A percentile compares a stretch with the other conserved stretches of the same genome.
These are phyloP conservation scores for Lunularia cruciata DNA, from an alignment of 225 moss, liverwort and hornwort genomes.

Conservation along the genomic window DNA sequence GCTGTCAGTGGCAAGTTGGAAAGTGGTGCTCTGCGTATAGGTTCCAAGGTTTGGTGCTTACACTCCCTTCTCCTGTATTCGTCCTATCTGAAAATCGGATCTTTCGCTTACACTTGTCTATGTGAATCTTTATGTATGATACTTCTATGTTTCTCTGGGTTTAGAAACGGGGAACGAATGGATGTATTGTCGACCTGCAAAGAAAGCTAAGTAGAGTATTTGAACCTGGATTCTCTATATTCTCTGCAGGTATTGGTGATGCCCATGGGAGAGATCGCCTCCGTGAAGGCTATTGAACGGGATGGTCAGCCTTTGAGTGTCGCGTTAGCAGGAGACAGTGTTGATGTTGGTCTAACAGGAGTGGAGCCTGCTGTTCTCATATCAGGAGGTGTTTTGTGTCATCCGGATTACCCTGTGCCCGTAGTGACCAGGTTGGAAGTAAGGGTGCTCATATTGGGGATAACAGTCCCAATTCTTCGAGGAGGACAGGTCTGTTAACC, in stretches of 20 bases:
- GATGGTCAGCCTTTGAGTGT: conserved; percentile 55
- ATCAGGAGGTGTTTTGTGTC: conserved; percentile 82
- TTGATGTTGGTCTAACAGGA: conserved; percentile 85
- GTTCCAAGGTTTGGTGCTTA: conserved; percentile 59
- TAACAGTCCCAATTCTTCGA: conserved; percentile 69
- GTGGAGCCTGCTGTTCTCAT: conserved; percentile 66
- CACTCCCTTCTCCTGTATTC: too few species aligned
- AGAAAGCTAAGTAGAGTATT: neutral
- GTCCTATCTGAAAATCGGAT: too few species aligned
- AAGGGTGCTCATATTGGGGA: conserved; percentile 73
- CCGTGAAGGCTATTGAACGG: conserved; percentile 73
- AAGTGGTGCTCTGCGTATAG: conserved; percentile 78
- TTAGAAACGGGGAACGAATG: neutral
- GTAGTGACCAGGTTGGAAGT: conserved; percentile 77
- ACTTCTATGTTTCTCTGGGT: neutral
- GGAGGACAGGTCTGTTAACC: conserved; percentile 67
- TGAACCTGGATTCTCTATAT: neutral
- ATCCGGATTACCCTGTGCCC: conserved; percentile 88
- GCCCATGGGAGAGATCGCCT: conserved; percentile 73
- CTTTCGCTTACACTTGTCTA: too few species aligned
- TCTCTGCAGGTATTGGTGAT: conserved; percentile 78
- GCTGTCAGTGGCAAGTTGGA: conserved; percentile 94
- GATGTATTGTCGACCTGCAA: neutral
- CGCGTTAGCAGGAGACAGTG: conserved; percentile 82
- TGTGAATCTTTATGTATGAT: neutral